phyloP scores from a whole-genome alignment of 257 asterid genomes.

The Nemophila menziesii region DNA sequence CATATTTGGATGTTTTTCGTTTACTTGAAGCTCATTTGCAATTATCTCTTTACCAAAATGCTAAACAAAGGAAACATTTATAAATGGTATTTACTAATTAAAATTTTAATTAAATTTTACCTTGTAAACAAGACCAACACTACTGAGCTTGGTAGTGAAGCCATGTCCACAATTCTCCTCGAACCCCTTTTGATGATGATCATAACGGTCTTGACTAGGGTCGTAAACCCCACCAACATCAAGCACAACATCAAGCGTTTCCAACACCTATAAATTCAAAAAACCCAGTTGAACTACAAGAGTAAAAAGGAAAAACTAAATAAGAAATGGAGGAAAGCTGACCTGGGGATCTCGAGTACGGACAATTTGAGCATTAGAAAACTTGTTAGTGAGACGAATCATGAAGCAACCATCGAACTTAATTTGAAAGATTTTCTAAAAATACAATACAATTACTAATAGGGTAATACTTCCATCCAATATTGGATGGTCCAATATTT shows the following conservation, averaged over 20 bases:
- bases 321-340: not conserved
- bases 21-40: constrained; percentile 74
- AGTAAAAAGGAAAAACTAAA: not conserved
- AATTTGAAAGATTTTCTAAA: too few species aligned
- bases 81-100: not conserved
- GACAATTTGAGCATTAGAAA: constrained; percentile 55
- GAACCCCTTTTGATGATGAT: constrained; percentile 89
- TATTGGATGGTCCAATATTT: too few species aligned
- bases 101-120: constrained; percentile 22
- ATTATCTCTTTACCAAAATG: constrained; percentile 89
- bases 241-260: constrained; percentile 75
- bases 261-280: constrained; percentile 40
- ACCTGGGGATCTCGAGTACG: constrained; percentile 91
- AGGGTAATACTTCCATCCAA: too few species aligned
- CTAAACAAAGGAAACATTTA: constrained; percentile 24
- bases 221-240: constrained; percentile 90
- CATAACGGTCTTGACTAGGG: constrained; percentile 54
- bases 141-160: constrained; percentile 72
- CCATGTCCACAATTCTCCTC: constrained; percentile 81
- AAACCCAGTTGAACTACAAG: constrained; percentile 49
- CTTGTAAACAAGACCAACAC: constrained; percentile 95
- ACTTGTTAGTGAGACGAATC: constrained; percentile 73
- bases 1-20: constrained; percentile 66
- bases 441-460: too few species aligned
- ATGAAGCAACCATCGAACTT: constrained; percentile 97